Evolutionary conservation across 306 rosid species (phyloP).

Genomic region (Castanea mollissima): DNA sequence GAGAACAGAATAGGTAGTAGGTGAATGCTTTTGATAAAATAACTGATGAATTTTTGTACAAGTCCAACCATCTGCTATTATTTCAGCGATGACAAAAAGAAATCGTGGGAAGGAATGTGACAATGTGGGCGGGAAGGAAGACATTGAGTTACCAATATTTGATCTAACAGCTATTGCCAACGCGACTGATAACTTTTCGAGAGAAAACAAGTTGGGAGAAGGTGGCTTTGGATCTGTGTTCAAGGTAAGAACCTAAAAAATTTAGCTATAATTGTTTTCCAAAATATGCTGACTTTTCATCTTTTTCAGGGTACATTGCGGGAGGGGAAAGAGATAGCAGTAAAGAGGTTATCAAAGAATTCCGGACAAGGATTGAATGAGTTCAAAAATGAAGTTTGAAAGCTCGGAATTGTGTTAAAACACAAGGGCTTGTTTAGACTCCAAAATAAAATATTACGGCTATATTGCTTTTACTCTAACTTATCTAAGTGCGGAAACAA

Average conservation of each 20-base stretch:
- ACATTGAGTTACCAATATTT: constrained; percentile 47
- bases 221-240: constrained; percentile 70
- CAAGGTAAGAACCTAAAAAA: constrained; percentile 11
- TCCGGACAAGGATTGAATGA: constrained; percentile 55
- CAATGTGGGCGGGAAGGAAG: constrained; percentile 25
- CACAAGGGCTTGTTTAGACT: too few relatives aligned
- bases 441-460: too few relatives aligned
- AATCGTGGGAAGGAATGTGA: neutral
- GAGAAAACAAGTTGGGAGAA: constrained; percentile 45
- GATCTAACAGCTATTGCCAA: constrained; percentile 24
- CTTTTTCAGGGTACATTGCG: constrained; percentile 49
- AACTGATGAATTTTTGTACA: neutral
- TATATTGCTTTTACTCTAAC: too few relatives aligned
- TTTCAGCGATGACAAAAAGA: neutral
- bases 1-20: too few relatives aligned
- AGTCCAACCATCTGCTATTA: neutral
- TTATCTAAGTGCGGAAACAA: too few relatives aligned
- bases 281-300: neutral
- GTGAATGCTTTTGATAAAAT: too few relatives aligned
- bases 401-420: too few relatives aligned
- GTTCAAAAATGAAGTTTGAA: neutral
- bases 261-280: neutral
- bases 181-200: constrained; percentile 48
- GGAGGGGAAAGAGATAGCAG: constrained; percentile 51
- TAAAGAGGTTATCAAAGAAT: constrained; percentile 49